A percentile compares a stretch with the other conserved stretches of the same genome.
These are phyloP conservation scores for Eimeria acervulina DNA, from an alignment of 169 alveolate species.

Conservation along the genomic window DNA sequence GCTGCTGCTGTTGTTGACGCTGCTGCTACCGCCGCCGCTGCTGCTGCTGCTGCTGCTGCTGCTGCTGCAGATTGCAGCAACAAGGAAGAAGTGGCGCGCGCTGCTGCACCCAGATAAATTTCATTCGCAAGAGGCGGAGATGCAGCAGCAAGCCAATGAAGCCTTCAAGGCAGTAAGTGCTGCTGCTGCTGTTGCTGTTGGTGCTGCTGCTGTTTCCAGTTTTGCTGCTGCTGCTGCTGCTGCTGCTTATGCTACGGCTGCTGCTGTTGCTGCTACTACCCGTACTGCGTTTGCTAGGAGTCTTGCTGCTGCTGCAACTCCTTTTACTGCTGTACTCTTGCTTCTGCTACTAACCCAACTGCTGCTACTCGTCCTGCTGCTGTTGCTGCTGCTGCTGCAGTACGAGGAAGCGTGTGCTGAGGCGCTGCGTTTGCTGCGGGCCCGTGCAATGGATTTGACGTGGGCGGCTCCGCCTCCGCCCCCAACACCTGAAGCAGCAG, in stretches of 20 bases:
- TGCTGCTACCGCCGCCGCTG: background rate
- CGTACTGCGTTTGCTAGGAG: background rate
- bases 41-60: conserved; percentile 46
- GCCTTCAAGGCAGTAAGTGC: conserved; percentile 78
- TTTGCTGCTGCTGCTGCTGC: conserved; percentile 2
- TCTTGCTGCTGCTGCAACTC: background rate
- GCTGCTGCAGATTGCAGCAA: conserved; percentile 46
- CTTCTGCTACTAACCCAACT: background rate
- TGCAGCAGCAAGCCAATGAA: conserved; percentile 78
- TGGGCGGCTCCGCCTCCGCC: conserved; percentile 80
- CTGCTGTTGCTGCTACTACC: background rate
- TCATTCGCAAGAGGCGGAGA: conserved; percentile 24
- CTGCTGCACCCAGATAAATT: conserved; percentile 78
- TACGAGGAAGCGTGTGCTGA: conserved; percentile 59
- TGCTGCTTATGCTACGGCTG: background rate
- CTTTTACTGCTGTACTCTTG: background rate
- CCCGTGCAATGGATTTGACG: conserved; percentile 44
- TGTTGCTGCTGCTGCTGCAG: conserved; percentile 34
- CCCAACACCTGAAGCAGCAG: conserved; percentile 45
- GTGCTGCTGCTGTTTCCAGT: background rate
- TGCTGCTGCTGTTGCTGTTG: conserved; percentile 21
- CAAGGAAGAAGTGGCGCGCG: conserved; percentile 77
- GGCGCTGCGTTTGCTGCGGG: conserved; percentile 61
- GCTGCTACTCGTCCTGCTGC: background rate
- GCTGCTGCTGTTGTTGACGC: background rate